Conservation (phyloP, 352 stramenopile species). For the Ophiocytium majus region DNA sequence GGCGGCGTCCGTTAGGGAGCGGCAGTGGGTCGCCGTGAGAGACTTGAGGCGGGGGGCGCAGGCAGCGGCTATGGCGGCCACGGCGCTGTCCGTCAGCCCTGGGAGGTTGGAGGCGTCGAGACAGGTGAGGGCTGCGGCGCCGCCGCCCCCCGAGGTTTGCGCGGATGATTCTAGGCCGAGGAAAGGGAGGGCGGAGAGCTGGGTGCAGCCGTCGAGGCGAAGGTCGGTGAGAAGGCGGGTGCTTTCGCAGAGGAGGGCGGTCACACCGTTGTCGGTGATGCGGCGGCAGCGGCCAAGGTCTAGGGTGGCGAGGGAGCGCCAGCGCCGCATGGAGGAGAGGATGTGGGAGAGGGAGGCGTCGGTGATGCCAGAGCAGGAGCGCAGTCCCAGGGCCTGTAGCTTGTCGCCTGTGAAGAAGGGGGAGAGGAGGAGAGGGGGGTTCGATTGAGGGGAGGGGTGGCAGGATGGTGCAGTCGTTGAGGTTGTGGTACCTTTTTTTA, state of each 20-base stretch:
- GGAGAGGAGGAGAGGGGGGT: no score
- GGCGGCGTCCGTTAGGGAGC: background rate
- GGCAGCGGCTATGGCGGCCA: background rate
- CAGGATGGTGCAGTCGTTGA: no score
- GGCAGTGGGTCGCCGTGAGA: background rate
- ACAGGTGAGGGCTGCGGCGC: background rate
- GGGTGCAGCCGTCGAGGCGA: slow-evolving; percentile 37
- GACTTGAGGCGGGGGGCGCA: background rate
- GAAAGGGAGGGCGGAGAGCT: slow-evolving; percentile 40
- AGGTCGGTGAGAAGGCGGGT: slow-evolving; percentile 26
- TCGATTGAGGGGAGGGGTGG: no score
- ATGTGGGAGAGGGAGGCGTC: background rate
- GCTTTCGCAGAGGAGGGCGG: slow-evolving; percentile 28
- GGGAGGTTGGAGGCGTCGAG: background rate
- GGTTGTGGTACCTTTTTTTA: no score
- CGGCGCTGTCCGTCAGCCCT: background rate
- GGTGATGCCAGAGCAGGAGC: background rate
- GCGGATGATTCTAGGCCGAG: slow-evolving; percentile 31
- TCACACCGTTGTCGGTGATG: slow-evolving; percentile 16
- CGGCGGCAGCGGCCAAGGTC: background rate
- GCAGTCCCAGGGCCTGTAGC: background rate
- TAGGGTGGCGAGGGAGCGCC: background rate
- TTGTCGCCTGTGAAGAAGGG: background rate
- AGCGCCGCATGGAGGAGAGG: background rate
- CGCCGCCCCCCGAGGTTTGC: background rate